Evolutionary conservation across 805 yeast species (phyloP).

Genomic region (Lipomyces chichibuensis): DNA sequence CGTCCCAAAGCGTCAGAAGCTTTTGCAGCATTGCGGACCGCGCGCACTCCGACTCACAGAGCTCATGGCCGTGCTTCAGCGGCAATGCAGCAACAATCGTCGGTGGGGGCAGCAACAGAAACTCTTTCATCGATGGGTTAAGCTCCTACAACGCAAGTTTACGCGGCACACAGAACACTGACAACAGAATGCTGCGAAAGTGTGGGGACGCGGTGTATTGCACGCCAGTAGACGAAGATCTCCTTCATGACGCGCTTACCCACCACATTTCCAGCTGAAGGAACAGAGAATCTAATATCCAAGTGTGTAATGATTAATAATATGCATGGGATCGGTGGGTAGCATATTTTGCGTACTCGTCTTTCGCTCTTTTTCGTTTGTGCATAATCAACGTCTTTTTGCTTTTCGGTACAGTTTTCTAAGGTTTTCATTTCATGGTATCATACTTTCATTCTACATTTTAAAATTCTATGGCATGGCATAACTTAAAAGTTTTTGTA

Average conservation of each 20-base stretch:
- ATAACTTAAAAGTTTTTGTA: too few relatives aligned
- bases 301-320: background rate
- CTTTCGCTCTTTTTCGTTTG: background rate
- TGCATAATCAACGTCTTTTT: too few relatives aligned
- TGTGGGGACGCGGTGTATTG: slow-evolving; percentile 1
- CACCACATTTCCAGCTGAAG: background rate
- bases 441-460: too few relatives aligned
- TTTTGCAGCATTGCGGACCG: slow-evolving; percentile 5
- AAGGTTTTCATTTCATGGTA: too few relatives aligned
- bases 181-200: slow-evolving; percentile 2
- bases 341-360: background rate
- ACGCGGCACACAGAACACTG: background rate
- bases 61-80: slow-evolving; percentile 12
- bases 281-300: background rate
- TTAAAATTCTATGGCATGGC: too few relatives aligned
- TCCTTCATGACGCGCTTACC: slow-evolving; percentile 19
- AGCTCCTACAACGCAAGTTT: slow-evolving; percentile 6
- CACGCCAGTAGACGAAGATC: slow-evolving; percentile 12
- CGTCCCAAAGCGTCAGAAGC: background rate
- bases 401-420: background rate
- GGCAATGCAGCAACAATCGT: slow-evolving; percentile 4
- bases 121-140: slow-evolving; percentile 13
- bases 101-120: slow-evolving; percentile 14
- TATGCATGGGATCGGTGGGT: background rate
- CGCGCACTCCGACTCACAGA: background rate